Base-by-base conservation (phyloP, 2,329 filamentous ascomycete genomes). In the Neopestalotiopsis sp. region DNA sequence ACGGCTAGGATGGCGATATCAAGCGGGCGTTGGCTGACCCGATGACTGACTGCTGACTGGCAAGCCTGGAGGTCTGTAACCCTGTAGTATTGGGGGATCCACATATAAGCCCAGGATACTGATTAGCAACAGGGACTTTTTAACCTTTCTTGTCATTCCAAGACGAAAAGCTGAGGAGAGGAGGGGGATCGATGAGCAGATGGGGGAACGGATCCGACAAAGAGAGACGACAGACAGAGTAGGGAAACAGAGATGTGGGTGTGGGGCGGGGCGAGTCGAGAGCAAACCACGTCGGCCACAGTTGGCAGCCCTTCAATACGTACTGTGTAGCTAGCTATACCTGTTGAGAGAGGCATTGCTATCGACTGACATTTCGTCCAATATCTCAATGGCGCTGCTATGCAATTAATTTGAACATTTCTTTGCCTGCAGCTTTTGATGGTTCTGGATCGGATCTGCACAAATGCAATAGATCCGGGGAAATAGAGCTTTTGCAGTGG, bases 111-210 rank as follows among this genome's bases (percentile, higher is more conserved):
- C 75, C 67, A 68, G 76, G 74, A 71, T 75, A 63, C 68, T 72
- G 74, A 76, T 76, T 73, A 75, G 73, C 76, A 77, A 76, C 76
- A 75, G 73, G 71, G 72, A 75, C 70, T 71, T 62, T 62, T 62
- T 62, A 62, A 62, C 61, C 40, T 73, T 71, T 72, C 70, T 61
- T 38, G 13, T 17, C 53, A 34, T 14, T 49, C 20, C 30, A 71
- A 70, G 63, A 72, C 71, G 66, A 70, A 66, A 70, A 42, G 24
- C 24, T 28, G 24, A 28, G 24, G 66, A 70, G 73, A 74, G 74
- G 70, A 74, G 75, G 74, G 20, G 45, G 45, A 20, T n/a, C 3
- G 45, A 53, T 20, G 13, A 14, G n/a, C 20, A 20, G 45, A 53
- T 24, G 45, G 45, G 45, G 74, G 72, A 74, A 68, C 45, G 20